Base-by-base conservation (phyloP, 179 eudicot species). In the Silene coronaria region DNA sequence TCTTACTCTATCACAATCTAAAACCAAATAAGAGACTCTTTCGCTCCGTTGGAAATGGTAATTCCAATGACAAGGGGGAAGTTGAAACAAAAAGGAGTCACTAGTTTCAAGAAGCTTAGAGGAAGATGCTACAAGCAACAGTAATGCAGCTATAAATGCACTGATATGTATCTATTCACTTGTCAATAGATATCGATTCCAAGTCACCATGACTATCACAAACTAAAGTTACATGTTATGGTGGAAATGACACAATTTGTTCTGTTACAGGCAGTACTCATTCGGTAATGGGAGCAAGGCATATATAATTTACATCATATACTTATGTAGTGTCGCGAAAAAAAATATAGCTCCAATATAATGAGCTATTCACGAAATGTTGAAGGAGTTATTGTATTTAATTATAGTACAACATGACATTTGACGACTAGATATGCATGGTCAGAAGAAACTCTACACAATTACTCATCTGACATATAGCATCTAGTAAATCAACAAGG, bases 391-490 rank as follows among this genome's bases (percentile, higher is more conserved):
- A 65, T 65, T 36, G 23, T 46, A 46, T 58, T 45, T 21, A 69
- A 30, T 30, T 70, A 70, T 70, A 11, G 38, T 71, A 74, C 65
- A 67, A 48, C 34, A 58, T 67, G 60, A 45, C 64, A 74, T 32
- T 64, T 38, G 32, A 55, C n/a, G 64, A 57, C 73, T 62, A 5
- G 36, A 63, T 22, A 67, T 32, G 74, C 57, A 77, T 30, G 57
- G 64, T 17, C 67, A 68, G 70, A 42, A 32, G 53, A 30, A 77
- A 67, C 53, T 27, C 77, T 77, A 73, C 61, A 68, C 80, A 80
- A 72, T 58, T 58, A 16, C 60, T 60, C 22, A 63, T 57, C 78
- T 53, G 70, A 70, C 51, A 11, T 28, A 30, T 62, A 64, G 76
- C 73, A 71, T 55, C 74, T 24, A 62, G 68, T 16, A 21, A 71